Evolutionary conservation across 371 early-diverging fungal species (phyloP).

Genomic region (Rhizopus delemar): DNA sequence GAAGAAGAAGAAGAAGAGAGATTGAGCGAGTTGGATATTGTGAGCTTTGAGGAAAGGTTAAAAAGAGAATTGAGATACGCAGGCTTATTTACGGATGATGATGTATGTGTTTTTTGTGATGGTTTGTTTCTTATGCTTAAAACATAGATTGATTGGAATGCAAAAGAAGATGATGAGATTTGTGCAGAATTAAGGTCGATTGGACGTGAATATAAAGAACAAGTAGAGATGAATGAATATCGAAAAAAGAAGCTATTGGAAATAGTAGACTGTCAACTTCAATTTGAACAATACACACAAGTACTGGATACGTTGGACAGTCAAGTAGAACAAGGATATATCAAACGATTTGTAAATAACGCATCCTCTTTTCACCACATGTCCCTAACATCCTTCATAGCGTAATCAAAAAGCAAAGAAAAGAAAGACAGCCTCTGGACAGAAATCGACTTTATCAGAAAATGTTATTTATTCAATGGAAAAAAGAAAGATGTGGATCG

Average conservation of each 20-base stretch:
- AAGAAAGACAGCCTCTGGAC: constrained; percentile 59
- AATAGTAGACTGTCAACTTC: constrained; percentile 74
- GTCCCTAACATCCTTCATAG: constrained; percentile 20
- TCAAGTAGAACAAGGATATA: constrained; percentile 82
- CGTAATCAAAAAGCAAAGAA: constrained; percentile 75
- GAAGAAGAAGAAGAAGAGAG: constrained; percentile 10
- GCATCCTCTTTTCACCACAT: not conserved
- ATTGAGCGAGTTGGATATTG: constrained; percentile 23
- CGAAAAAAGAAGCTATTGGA: constrained; percentile 70
- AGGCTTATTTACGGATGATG: constrained; percentile 77
- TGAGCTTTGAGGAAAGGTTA: constrained; percentile 73
- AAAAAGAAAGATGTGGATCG: constrained; percentile 48
- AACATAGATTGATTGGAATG: constrained; percentile 63
- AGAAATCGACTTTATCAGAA: constrained; percentile 54
- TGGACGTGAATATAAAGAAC: constrained; percentile 75
- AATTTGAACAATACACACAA: constrained; percentile 84
- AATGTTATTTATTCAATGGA: constrained; percentile 56
- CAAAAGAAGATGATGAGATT: constrained; percentile 81
- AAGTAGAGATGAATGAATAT: constrained; percentile 61
- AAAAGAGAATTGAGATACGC: constrained; percentile 78
- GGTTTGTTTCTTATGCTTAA: not conserved
- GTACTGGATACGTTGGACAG: constrained; percentile 86
- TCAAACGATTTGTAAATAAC: constrained; percentile 81
- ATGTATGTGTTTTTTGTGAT: constrained; percentile 44
- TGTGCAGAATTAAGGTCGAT: constrained; percentile 67